These are phyloP conservation scores for Mortierella sp. DNA, from an alignment of 371 early-diverging fungal genomes.

Conservation along the genomic window DNA sequence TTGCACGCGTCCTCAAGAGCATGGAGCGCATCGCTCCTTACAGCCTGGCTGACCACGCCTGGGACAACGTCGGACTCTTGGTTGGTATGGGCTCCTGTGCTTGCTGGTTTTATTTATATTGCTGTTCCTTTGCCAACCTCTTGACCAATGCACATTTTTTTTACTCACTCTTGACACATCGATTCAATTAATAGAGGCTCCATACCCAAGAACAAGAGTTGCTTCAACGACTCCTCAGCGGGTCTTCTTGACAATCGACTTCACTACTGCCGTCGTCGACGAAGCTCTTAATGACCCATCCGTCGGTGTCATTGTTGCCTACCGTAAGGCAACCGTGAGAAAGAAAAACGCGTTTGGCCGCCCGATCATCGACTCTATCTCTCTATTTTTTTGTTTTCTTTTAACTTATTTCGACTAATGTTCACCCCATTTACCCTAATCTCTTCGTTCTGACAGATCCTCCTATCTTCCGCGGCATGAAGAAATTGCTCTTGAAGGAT, in stretches of 20 bases:
- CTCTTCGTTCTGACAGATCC: conserved; percentile 70
- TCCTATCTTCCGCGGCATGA: conserved; percentile 92
- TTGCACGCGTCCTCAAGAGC: conserved; percentile 59
- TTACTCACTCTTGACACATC: background rate
- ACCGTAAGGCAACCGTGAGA: conserved; percentile 65
- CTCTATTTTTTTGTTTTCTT: background rate
- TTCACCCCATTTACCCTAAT: background rate
- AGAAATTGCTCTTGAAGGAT: conserved; percentile 83
- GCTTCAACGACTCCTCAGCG: conserved; percentile 60
- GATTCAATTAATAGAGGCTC: conserved; percentile 69
- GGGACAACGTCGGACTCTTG: conserved; percentile 98
- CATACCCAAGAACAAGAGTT: conserved; percentile 68
- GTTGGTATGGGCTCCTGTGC: conserved; percentile 69
- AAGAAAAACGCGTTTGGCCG: background rate
- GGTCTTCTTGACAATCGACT: conserved; percentile 97
- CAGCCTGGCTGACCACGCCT: conserved; percentile 87
- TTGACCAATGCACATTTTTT: background rate
- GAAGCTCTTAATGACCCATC: conserved; percentile 89
- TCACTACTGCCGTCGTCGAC: conserved; percentile 89
- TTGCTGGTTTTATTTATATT: background rate
- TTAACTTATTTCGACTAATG: background rate
- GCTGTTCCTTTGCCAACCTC: background rate
- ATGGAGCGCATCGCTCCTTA: conserved; percentile 94
- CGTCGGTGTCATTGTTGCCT: conserved; percentile 93
- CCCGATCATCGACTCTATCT: background rate